phyloP scores from a whole-genome alignment of 768 basidiomycete species.

The Tricholoma furcatifolium region DNA sequence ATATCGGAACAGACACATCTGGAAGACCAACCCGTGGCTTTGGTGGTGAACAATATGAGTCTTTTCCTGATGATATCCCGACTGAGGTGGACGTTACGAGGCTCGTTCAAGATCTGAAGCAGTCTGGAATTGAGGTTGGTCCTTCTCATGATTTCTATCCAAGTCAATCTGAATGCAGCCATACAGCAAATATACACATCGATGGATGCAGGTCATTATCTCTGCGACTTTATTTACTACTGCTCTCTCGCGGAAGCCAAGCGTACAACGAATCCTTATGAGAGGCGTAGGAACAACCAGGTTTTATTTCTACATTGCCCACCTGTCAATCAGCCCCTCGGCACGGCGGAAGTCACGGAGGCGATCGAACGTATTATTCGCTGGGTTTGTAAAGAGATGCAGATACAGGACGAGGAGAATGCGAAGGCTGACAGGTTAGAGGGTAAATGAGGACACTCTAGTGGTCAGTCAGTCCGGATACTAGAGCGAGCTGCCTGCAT shows the following conservation, averaged over 20 bases:
- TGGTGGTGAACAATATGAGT: conserved; percentile 51
- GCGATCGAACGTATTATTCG: conserved; percentile 59
- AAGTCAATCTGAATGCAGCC: conserved; percentile 5
- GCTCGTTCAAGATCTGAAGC: conserved; percentile 54
- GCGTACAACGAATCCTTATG: conserved; percentile 43
- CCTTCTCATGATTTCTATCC: conserved; percentile 1
- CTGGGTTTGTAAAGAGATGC: conserved; percentile 52
- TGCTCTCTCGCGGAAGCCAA: conserved; percentile 71
- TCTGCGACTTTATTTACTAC: conserved; percentile 78
- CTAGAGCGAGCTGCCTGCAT: no score
- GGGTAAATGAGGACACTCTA: conserved; percentile 9
- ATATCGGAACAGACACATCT: conserved; percentile 30
- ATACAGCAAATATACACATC: conserved; percentile 66
- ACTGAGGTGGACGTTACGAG: conserved; percentile 62
- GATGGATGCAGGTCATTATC: conserved; percentile 73
- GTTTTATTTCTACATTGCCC: conserved; percentile 75
- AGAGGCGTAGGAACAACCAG: conserved; percentile 41
- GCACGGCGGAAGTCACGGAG: conserved; percentile 65
- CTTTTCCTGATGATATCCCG: conserved; percentile 51
- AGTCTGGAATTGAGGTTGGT: conserved; percentile 48
- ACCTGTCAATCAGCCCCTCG: conserved; percentile 62
- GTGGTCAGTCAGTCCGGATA: background rate
- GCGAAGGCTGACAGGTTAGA: conserved; percentile 17
- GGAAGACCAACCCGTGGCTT: conserved; percentile 41
- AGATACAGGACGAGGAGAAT: conserved; percentile 31